These are phyloP conservation scores for Colletotrichum horii DNA, from an alignment of 2,329 filamentous ascomycete genomes.

Conservation along the genomic window DNA sequence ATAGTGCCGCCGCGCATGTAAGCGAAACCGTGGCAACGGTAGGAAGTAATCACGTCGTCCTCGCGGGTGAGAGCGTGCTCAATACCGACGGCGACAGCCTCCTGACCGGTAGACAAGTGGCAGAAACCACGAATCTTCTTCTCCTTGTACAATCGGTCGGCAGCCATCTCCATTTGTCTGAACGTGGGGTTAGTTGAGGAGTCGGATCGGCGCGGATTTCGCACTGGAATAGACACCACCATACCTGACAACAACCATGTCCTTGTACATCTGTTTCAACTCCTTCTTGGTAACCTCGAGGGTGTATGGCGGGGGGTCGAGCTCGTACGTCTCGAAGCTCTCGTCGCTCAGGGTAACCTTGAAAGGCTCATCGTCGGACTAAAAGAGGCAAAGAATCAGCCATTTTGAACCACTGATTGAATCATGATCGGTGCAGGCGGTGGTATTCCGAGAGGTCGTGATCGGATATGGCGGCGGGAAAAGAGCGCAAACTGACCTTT, in stretches of 20 bases:
- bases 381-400: constrained; percentile 23
- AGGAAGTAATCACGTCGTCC: constrained; percentile 96
- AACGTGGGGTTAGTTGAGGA: constrained; percentile 15
- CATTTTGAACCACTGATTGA: not conserved
- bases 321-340: constrained; percentile 99
- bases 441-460: not conserved
- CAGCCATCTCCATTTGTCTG: constrained; percentile 99
- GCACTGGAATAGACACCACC: constrained; percentile 28
- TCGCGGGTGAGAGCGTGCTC: constrained; percentile 91
- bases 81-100: constrained; percentile 96
- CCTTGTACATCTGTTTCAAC: constrained; percentile 98
- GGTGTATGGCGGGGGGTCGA: constrained; percentile 94
- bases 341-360: constrained; percentile 92
- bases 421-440: not conserved
- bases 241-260: constrained; percentile 95
- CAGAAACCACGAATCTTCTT: constrained; percentile 99
- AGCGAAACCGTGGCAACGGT: constrained; percentile 98
- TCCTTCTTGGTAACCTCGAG: constrained; percentile 95
- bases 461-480: not conserved
- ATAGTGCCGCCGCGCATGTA: constrained; percentile 93
- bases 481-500: constrained; percentile 41
- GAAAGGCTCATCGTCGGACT: constrained; percentile 96
- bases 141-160: constrained; percentile 99
- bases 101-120: constrained; percentile 96
- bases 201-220: not conserved